Base-by-base conservation (phyloP, 345 rosid genomes). In the Rhodamnia rubescens region DNA sequence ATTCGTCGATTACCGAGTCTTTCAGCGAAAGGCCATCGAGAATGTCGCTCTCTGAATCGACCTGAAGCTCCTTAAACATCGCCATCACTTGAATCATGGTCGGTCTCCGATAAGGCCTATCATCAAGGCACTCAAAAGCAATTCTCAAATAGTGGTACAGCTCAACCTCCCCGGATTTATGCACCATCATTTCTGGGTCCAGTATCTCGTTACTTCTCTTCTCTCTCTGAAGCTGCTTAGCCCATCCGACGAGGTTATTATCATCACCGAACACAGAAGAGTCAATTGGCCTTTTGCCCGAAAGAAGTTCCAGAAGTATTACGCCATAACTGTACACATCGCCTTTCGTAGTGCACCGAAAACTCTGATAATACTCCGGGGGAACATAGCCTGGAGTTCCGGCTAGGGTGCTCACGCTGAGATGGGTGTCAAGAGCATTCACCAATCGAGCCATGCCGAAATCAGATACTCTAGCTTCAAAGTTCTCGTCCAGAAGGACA, bases 341-440 rank as follows among this genome's bases (percentile, higher is more conserved):
- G 7, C 99, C 99, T 90, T 97, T 97, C 5, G 98, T 88, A 1
- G 99, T 97, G 94, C 99, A 97, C 83, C 97, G 90, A 69, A 97
- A 96, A 89, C 99, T 96, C 93, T 96, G 99, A 86, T 96, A 96
- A 86, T 96, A 96, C 92, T 96, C 99, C 0, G 99, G 98, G 2
- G 99, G 99, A 51, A 96, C 99, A 58, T 96, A 96, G 26, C 99
- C 99, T 2, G 99, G 99, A 53, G 99, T 96, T 81, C 99, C 99
- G 8, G 99, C 98, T 36, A 97, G 97, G 40, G 98, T 97, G 91
- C 99, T 97, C 84, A 97, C 99, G 27, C 98, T 95, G 21, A 97
- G 96, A 91, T 97, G 99, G 16, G 99, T 94, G 86, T 97, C 99
- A 18, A 94, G 92, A 40, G 98, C 98, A 83, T 92, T 97, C 56